Conservation (phyloP, 805 yeast species). For the Yarrowia phangngaensis region DNA sequence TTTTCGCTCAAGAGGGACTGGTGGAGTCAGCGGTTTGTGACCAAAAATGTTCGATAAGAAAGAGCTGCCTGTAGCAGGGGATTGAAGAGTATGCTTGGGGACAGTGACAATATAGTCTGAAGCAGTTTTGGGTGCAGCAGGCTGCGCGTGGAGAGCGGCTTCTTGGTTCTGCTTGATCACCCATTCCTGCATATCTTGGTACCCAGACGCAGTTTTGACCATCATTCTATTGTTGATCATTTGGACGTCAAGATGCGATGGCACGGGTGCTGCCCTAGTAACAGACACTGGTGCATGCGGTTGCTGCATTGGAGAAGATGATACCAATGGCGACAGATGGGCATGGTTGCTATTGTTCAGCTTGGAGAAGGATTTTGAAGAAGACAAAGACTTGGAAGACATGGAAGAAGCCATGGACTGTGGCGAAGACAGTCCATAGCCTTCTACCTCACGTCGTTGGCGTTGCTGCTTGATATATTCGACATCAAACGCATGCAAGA, state of each 20-base stretch:
- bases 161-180: conserved; percentile 29
- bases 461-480: conserved; percentile 29
- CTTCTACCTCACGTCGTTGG: conserved; percentile 11
- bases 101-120: conserved; percentile 24
- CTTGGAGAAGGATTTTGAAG: conserved; percentile 16
- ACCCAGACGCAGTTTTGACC: conserved; percentile 31
- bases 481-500: conserved; percentile 33
- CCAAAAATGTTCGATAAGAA: conserved; percentile 24
- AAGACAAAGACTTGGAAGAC: conserved; percentile 12
- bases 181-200: conserved; percentile 37
- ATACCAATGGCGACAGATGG: conserved; percentile 9
- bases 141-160: conserved; percentile 9
- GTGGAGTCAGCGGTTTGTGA: conserved; percentile 10
- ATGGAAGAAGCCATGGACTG: conserved; percentile 12
- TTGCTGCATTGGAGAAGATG: conserved; percentile 17
- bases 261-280: not conserved
- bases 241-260: conserved; percentile 30
- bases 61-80: not conserved
- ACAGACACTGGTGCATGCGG: not conserved
- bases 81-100: conserved; percentile 14
- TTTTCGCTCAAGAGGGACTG: conserved; percentile 17
- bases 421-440: conserved; percentile 6
- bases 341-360: conserved; percentile 12
- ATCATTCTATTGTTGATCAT: conserved; percentile 34
- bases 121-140: conserved; percentile 2